Conservation (phyloP, 768 basidiomycete species). For the Clitopilus passeckerianus region DNA sequence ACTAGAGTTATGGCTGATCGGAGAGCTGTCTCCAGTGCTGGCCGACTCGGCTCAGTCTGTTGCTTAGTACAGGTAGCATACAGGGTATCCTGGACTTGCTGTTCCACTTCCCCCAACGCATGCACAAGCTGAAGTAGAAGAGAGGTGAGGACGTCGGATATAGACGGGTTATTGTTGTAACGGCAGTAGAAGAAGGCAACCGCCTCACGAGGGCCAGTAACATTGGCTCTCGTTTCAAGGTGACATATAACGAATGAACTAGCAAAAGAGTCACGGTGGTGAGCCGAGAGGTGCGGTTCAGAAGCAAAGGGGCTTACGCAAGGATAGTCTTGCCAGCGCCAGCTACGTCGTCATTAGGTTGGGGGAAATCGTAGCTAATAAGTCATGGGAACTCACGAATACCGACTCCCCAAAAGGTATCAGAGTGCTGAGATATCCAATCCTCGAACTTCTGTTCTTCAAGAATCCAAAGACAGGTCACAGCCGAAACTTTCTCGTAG, state of each 20-base stretch:
- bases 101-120: not conserved
- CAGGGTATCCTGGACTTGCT: not conserved
- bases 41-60: not conserved
- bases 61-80: not conserved
- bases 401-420: not conserved
- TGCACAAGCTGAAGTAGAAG: not conserved
- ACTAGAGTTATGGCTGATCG: not conserved
- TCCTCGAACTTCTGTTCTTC: not conserved
- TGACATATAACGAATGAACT: too few species aligned
- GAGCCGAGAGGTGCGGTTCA: too few species aligned
- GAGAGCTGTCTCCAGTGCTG: not conserved
- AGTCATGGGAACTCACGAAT: not conserved
- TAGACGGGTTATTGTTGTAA: not conserved
- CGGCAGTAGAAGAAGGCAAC: not conserved
- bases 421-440: not conserved
- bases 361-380: too few species aligned
- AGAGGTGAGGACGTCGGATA: not conserved
- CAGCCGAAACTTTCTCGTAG: not conserved
- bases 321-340: not conserved
- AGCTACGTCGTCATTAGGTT: not conserved
- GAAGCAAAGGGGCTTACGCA: not conserved
- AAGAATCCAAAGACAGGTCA: not conserved
- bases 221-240: too few species aligned
- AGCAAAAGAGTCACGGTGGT: too few species aligned
- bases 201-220: too few species aligned